Evolutionary conservation across 176 grass and related monocot genomes (phyloP).

Genomic region (Luzula sylvatica): DNA sequence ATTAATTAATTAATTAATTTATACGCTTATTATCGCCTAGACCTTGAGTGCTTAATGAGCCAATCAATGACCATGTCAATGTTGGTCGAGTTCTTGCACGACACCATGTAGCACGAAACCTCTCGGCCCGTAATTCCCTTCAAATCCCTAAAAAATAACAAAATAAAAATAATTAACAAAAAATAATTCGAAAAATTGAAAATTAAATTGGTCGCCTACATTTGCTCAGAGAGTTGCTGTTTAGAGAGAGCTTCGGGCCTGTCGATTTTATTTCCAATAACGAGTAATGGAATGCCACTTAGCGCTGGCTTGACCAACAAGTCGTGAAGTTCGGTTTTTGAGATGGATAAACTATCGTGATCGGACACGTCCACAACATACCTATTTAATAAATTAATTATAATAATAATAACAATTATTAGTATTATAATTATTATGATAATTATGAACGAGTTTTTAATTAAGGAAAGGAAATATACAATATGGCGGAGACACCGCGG

Average conservation of each 20-base stretch:
- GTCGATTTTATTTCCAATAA: constrained; percentile 92
- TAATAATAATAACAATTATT: no score
- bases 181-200: background rate
- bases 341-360: constrained; percentile 72
- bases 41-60: constrained; percentile 83
- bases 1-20: background rate
- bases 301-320: constrained; percentile 86
- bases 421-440: no score
- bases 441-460: no score
- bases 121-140: constrained; percentile 79
- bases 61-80: constrained; percentile 90
- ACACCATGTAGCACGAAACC: constrained; percentile 91
- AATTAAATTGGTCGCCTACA: constrained; percentile 35
- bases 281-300: constrained; percentile 73
- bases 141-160: constrained; percentile 43
- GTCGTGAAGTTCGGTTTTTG: constrained; percentile 90
- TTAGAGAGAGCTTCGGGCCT: constrained; percentile 70
- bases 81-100: constrained; percentile 96
- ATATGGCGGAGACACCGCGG: constrained; percentile 93
- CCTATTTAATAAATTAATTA: constrained; percentile 27
- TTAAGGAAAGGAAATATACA: constrained; percentile 46
- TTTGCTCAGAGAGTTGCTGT: constrained; percentile 59
- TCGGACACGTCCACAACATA: constrained; percentile 95
- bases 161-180: background rate
- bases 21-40: background rate